Evolutionary conservation across 495 filamentous ascomycete genomes (phyloP).

Genomic region (Tuber borchii): DNA sequence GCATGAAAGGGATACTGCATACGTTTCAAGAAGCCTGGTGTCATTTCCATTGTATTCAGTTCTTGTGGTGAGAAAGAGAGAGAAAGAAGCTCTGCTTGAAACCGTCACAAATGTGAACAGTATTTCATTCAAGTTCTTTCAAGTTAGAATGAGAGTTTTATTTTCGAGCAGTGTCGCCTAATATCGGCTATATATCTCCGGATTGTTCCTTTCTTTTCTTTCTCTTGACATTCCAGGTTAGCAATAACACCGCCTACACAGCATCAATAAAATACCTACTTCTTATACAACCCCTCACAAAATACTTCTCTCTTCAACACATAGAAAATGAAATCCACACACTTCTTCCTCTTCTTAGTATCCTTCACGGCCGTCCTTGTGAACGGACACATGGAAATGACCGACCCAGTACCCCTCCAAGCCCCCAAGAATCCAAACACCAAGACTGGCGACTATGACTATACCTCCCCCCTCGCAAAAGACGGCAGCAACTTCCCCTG

Average conservation of each 20-base stretch:
- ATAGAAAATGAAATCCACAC: neutral
- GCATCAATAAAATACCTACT: neutral
- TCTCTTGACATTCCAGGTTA: neutral
- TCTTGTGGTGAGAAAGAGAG: neutral
- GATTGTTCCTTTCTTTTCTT: neutral
- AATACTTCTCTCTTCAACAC: neutral
- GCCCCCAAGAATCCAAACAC: slow-evolving; percentile 49
- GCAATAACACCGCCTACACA: neutral
- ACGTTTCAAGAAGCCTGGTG: neutral
- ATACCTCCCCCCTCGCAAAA: slow-evolving; percentile 51
- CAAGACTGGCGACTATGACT: slow-evolving; percentile 52
- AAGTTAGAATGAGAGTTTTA: neutral
- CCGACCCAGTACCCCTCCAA: slow-evolving; percentile 51
- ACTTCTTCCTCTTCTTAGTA: neutral
- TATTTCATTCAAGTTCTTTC: neutral
- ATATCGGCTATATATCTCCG: neutral
- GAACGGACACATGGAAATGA: slow-evolving; percentile 56
- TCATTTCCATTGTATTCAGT: neutral
- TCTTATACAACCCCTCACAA: neutral
- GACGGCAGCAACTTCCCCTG: slow-evolving; percentile 56
- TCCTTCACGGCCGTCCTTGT: slow-evolving; percentile 5
- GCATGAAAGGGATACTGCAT: neutral
- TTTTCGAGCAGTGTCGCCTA: neutral
- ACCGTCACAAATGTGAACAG: neutral
- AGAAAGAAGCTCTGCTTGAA: neutral